phyloP scores from a whole-genome alignment of 805 yeast genomes.

The Yamadazyma sp. region DNA sequence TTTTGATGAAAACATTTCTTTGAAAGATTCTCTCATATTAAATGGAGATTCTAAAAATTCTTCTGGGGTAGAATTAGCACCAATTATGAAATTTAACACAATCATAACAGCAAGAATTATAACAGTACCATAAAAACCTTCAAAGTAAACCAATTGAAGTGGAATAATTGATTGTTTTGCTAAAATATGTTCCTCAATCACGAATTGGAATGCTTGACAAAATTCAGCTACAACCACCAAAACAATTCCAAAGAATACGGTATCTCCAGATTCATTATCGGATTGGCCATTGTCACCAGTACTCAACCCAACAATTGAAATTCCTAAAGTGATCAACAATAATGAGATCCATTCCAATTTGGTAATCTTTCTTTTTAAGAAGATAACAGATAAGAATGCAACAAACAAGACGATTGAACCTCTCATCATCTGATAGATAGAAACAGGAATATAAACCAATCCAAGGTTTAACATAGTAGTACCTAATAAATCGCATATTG shows the following conservation, averaged over 20 bases:
- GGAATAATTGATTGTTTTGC: constrained; percentile 54
- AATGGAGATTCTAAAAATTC: constrained; percentile 48
- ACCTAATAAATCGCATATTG: constrained; percentile 67
- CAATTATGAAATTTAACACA: constrained; percentile 39
- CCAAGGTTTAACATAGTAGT: constrained; percentile 80
- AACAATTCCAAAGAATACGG: constrained; percentile 52
- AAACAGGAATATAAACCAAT: constrained; percentile 68
- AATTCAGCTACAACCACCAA: constrained; percentile 60
- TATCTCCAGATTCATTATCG: constrained; percentile 5
- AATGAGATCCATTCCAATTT: constrained; percentile 68
- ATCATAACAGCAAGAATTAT: constrained; percentile 46
- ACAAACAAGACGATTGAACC: constrained; percentile 76
- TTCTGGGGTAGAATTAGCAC: constrained; percentile 24
- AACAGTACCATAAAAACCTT: constrained; percentile 63
- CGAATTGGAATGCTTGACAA: constrained; percentile 76
- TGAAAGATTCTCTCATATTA: constrained; percentile 50
- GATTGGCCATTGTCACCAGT: constrained; percentile 12
- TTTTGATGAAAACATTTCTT: constrained; percentile 43
- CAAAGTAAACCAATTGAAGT: constrained; percentile 64
- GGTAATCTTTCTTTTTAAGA: constrained; percentile 53
- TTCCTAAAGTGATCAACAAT: constrained; percentile 63
- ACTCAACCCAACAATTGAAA: constrained; percentile 69
- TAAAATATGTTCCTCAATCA: constrained; percentile 69
- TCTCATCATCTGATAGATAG: constrained; percentile 82
- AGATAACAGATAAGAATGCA: constrained; percentile 64